Evolutionary conservation across 257 asterid genomes (phyloP), one percentile per base, ranked within the genome.

Genomic region (Solanum megistacrolobum): DNA sequence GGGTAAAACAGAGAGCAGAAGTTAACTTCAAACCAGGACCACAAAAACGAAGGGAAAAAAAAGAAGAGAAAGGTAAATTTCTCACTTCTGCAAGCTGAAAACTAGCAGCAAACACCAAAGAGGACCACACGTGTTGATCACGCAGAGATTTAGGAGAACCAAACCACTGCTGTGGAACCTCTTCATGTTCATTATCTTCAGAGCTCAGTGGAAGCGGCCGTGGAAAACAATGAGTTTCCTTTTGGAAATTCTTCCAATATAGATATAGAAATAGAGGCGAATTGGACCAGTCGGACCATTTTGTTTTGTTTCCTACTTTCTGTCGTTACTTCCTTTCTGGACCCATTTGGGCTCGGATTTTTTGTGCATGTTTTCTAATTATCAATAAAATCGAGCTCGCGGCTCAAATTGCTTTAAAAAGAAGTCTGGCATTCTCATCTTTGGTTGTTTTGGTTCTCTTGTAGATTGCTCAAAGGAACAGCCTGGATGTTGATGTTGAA

Each of bases 401-500:
- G 16, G 14, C 71, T 62, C 31, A 62, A 23, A 62, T 23, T 58
- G 14, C 71, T 10, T 62, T 23, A 9, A 4, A 62, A 62, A 62
- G 29, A n/a, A 9, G 62, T 43, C 9, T 79, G 12, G 32, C 39
- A 27, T 81, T 12, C 27, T 81, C 85, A 46, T 81, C 27, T 76
- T 68, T 87, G 86, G 43, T 82, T 88, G 76, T 66, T 83, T n/a
- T 34, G 93, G 94, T 93, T 13, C 9, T 74, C 27, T 74, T 87
- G 89, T 88, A 97, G 99, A 97, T 96, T 90, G 99, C 98, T 87
- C 99, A 96, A 91, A 95, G 98, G 90, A 97, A 96, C 93, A 96
- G 99, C 94, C 92, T 97, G 93, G 99, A 97, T 46, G 99, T 97
- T 90, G 99, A 97, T 75, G 98, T 97, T 27, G 99, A 97, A 93